phyloP scores from a whole-genome alignment of 2,329 filamentous ascomycete species.

The Penicillium sp. region DNA sequence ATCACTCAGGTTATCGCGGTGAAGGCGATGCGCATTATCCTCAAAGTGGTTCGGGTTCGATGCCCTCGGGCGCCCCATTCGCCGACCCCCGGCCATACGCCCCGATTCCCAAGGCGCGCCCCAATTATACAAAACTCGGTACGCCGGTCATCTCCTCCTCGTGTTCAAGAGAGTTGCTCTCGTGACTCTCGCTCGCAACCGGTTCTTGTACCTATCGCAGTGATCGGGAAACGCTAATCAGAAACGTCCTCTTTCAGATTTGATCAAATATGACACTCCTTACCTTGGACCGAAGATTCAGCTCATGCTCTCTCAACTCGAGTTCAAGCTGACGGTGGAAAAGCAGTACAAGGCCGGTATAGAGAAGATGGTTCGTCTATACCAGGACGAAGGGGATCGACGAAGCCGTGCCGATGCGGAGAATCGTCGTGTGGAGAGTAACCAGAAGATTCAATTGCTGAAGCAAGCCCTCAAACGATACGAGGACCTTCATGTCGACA shows the following conservation, averaged over 20 bases:
- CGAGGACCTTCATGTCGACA: conserved; percentile 92
- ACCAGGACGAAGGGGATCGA: conserved; percentile 93
- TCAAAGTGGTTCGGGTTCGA: conserved; percentile 61
- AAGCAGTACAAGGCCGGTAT: conserved; percentile 98
- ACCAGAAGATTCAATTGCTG: conserved; percentile 92
- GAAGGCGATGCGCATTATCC: conserved; percentile 50
- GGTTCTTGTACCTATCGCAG: neutral
- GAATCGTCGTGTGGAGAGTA: conserved; percentile 83
- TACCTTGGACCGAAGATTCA: conserved; percentile 96
- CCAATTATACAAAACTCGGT: conserved; percentile 97
- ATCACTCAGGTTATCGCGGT: conserved; percentile 49
- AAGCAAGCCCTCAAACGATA: conserved; percentile 96
- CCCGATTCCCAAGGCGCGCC: conserved; percentile 64
- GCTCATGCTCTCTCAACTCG: conserved; percentile 96
- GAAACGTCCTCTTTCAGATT: conserved; percentile 52
- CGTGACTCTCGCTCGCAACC: too few relatives aligned
- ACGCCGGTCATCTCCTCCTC: conserved; percentile 29
- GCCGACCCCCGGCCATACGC: conserved; percentile 64
- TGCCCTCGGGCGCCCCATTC: conserved; percentile 76
- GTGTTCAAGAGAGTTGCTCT: neutral
- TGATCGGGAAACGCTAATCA: conserved; percentile 14
- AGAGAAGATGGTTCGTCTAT: conserved; percentile 98
- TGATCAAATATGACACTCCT: conserved; percentile 97
- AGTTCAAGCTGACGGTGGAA: conserved; percentile 98
- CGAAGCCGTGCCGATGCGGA: conserved; percentile 94